Evolutionary conservation across 2,329 filamentous ascomycete species (phyloP).

Genomic region (Nothophaeocryptopus gaeumannii): DNA sequence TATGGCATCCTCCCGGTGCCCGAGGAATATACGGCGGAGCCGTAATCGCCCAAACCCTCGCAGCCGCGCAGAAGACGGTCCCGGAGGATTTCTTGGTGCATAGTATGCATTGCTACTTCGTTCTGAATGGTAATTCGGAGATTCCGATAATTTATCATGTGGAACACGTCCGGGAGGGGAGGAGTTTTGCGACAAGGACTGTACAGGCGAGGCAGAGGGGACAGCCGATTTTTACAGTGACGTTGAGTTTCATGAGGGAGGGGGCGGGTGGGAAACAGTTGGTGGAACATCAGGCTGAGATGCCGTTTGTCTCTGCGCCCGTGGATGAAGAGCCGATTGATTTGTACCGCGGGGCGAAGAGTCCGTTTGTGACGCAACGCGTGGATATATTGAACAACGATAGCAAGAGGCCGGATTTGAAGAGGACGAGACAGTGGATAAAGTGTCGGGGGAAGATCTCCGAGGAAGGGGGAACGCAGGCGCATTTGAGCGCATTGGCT

Average conservation of each 20-base stretch:
- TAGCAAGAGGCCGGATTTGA: slow-evolving; percentile 57
- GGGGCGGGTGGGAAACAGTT: slow-evolving; percentile 55
- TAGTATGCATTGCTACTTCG: slow-evolving; percentile 99
- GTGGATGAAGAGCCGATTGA: slow-evolving; percentile 37
- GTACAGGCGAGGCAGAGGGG: slow-evolving; percentile 93
- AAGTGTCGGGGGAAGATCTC: slow-evolving; percentile 72
- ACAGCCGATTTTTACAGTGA: slow-evolving; percentile 90
- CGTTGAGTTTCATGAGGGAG: slow-evolving; percentile 78
- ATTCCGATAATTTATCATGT: slow-evolving; percentile 93
- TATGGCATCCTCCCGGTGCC: slow-evolving; percentile 90
- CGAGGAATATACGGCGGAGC: slow-evolving; percentile 92
- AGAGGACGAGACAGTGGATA: slow-evolving; percentile 68
- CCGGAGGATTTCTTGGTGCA: slow-evolving; percentile 77
- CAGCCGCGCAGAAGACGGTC: slow-evolving; percentile 85
- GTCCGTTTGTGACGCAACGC: slow-evolving; percentile 58
- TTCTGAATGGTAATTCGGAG: slow-evolving; percentile 79
- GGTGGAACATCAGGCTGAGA: slow-evolving; percentile 64
- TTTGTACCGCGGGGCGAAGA: slow-evolving; percentile 36
- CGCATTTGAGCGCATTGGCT: slow-evolving; percentile 82
- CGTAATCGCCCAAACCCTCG: slow-evolving; percentile 87
- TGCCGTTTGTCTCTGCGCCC: slow-evolving; percentile 47
- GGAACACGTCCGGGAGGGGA: slow-evolving; percentile 85
- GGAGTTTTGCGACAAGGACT: slow-evolving; percentile 84
- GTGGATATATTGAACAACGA: slow-evolving; percentile 57
- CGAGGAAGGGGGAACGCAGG: slow-evolving; percentile 67